Conservation (phyloP, 495 filamentous ascomycete species). For the Cetradonia linearis region DNA sequence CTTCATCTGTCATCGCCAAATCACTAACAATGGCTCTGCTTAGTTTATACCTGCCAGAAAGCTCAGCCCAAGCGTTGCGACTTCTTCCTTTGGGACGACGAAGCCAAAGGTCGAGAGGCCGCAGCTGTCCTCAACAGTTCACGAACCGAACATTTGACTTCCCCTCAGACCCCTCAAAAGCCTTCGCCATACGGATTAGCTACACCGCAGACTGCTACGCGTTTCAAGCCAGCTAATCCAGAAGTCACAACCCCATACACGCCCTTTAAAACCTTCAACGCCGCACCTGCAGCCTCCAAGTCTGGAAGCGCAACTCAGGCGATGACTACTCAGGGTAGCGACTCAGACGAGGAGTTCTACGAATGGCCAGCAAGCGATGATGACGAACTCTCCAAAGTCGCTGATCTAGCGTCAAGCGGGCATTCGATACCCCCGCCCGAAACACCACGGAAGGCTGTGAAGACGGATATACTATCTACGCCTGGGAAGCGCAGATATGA, state of each 20-base stretch:
- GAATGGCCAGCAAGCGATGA: conserved; percentile 38
- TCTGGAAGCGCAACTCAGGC: conserved; percentile 10
- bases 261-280: conserved; percentile 28
- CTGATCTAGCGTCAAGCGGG: conserved; percentile 18
- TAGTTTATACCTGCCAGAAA: conserved; percentile 58
- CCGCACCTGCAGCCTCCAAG: conserved; percentile 20
- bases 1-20: neutral
- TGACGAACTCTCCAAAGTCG: conserved; percentile 25
- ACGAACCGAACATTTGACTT: conserved; percentile 31
- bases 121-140: conserved; percentile 42
- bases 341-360: conserved; percentile 36
- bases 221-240: conserved; percentile 3
- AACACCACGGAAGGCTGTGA: conserved; percentile 39
- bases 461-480: conserved; percentile 37
- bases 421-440: conserved; percentile 28
- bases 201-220: conserved; percentile 21
- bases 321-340: conserved; percentile 24
- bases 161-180: conserved; percentile 20
- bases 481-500: conserved; percentile 45
- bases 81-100: conserved; percentile 63
- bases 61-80: conserved; percentile 42
- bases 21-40: conserved; percentile 10
- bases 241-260: conserved; percentile 22
- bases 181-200: conserved; percentile 16
- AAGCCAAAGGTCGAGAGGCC: conserved; percentile 49